Evolutionary conservation across 257 asterid genomes (phyloP), one percentile per base, ranked within the genome.

Genomic region (Rauvolfia tetraphylla): DNA sequence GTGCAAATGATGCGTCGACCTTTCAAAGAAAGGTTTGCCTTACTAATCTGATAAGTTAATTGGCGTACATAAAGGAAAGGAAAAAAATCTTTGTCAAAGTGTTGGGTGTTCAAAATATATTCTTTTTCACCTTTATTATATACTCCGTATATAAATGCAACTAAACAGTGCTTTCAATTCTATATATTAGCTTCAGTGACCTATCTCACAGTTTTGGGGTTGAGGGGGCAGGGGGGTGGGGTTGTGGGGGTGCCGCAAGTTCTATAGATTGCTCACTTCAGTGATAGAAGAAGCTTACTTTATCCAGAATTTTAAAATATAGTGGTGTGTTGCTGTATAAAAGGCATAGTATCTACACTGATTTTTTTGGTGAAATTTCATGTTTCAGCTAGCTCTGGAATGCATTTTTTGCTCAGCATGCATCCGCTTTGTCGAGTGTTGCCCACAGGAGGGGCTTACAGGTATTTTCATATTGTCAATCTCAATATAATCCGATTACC

Each of bases 391-490:
- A 70, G 98, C 99, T 71, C 97, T 93, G 81, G 99, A 95, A 86
- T 95, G 99, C 81, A 95, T 95, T 80, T 95, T 95, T 90, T 95
- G 99, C 87, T 95, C 99, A 66, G 99, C 99, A 10, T 93, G 99
- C 84, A 95, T 93, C 79, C 99, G 99, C 72, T 95, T 95, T 68
- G 99, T 91, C 62, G 98, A 95, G 89, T 95, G 98, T 86, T 95
- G 99, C 81, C 99, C 99, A 69, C 99, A 93, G 85, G 99, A 95
- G 87, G 98, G 98, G 76, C 96, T 95, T 75, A 93, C 99, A 89
- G 99, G 98, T 93, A 34, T 75, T 83, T 84, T 68, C 68, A 15
- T 79, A 44, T 17, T 36, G 68, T 71, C 83, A 81, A n/a, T n/a
- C n/a, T n/a, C n/a, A n/a, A n/a, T n/a, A n/a, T n/a, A n/a, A n/a